Evolutionary conservation across 768 basidiomycete species (phyloP), one percentile per base, ranked within the genome.

Genomic region (Tephrocybe sp.): DNA sequence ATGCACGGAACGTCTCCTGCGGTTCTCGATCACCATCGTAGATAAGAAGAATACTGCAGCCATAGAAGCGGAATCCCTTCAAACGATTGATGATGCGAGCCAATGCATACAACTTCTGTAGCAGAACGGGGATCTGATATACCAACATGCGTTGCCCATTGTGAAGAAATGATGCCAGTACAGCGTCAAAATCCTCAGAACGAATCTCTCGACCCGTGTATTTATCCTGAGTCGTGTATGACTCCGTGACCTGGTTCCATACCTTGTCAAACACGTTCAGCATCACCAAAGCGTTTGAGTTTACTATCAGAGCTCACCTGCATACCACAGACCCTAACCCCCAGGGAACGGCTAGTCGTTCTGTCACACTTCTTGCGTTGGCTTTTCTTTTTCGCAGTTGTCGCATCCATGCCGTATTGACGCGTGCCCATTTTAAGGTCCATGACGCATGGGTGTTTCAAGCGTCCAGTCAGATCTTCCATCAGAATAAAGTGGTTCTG

Each of bases 361-460:
- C 88, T 79, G 65, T 97, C 94, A 65, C 97, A 98, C 71, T 99
- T 99, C 72, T 97, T 97, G 48, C 95, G 83, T 73, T 99, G 97
- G 65, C 95, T 98, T 74, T 89, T 94, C 81, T 97, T 98, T 76
- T 99, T 99, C 46, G 84, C 75, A 1, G 85, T 72, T 8, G 88
- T 89, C 21, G 97, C 97, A 60, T 97, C 93, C 73, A 96, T 90
- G 17, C 97, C 97, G 69, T 98, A 98, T 72, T 99, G 97, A 28
- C 97, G 78, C 25, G 95, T 98, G n/a, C 97, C 97, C 97, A 98
- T 98, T 76, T 99, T 99, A 61, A 99, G 75, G 69, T 99, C 97
- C 62, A 98, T 82, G 36, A 99, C 96, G 63, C 97, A 99, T 8
- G 97, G 91, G 44, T 80, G 82, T 69, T 90, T 95, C 63, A 97